Evolutionary conservation across 2,329 filamentous ascomycete genomes (phyloP), one percentile per base, ranked within the genome.

Genomic region (Cadophora malorum): DNA sequence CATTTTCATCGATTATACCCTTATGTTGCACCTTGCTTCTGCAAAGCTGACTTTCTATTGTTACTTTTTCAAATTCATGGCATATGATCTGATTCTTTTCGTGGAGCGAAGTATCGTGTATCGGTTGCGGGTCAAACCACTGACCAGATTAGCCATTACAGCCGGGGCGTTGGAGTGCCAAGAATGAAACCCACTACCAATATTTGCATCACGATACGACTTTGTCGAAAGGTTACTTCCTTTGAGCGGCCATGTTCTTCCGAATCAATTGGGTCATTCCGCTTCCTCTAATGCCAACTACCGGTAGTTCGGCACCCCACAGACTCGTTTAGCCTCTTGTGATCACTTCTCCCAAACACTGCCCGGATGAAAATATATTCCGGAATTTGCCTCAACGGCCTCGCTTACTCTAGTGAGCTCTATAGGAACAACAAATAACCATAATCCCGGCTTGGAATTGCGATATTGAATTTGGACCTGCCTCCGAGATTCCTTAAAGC

Each of bases 291-390:
- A 33, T 19, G 3, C 52, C 25, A 55, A 55, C 28, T 49, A 19
- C 52, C 52, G 23, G 52, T 33, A 33, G 12, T 33, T n/a, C 52
- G 16, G 52, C 52, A 55, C 52, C 28, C 52, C 25, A 19, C 14
- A n/a, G 23, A 19, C 45, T 55, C 52, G 52, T 55, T 55, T 55
- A 55, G 52, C 52, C 52, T 55, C 25, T 33, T 55, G 4, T 55
- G 25, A 19, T 8, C 52, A 55, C 23, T 33, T 55, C 52, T 55
- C 52, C 52, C 28, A 55, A 55, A 55, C 23, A 19, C 25, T 33
- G 12, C 23, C 52, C 52, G 52, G 52, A 55, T 55, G 25, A 33
- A 33, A 55, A n/a, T 55, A 55, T 55, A 55, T n/a, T 33, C 52
- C 52, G 52, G 52, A 33, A 55, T 55, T 28, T 55, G 52, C 25